Conservation (phyloP, 345 rosid genomes). For the Aurinia saxatilis region DNA sequence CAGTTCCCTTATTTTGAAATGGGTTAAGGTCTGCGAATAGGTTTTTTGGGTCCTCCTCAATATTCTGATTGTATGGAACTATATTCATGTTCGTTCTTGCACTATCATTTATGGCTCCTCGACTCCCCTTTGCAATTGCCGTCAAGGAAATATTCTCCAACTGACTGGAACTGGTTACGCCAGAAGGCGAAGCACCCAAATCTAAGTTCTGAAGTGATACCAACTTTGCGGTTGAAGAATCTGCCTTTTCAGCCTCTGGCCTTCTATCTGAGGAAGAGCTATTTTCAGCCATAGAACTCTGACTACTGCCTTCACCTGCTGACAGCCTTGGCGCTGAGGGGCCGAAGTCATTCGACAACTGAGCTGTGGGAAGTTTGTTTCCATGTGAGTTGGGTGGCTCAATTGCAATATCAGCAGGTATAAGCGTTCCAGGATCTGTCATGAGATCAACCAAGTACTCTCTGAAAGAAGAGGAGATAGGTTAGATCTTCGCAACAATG, state of each 20-base stretch:
- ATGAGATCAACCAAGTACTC: slow-evolving; percentile 99
- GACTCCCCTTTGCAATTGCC: slow-evolving; percentile 54
- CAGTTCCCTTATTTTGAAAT: slow-evolving; percentile 78
- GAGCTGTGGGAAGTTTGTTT: slow-evolving; percentile 39
- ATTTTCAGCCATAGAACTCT: slow-evolving; percentile 33
- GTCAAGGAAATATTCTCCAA: slow-evolving; percentile 44
- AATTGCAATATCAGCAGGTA: slow-evolving; percentile 82
- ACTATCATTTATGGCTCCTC: slow-evolving; percentile 55
- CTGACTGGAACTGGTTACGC: slow-evolving; percentile 38
- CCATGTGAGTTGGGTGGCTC: slow-evolving; percentile 43
- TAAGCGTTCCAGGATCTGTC: slow-evolving; percentile 99
- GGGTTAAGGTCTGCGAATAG: slow-evolving; percentile 97
- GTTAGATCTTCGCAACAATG: slow-evolving; percentile 22
- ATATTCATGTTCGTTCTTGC: slow-evolving; percentile 64
- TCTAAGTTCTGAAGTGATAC: slow-evolving; percentile 34
- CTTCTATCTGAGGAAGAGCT: slow-evolving; percentile 30
- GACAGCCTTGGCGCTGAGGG: slow-evolving; percentile 41
- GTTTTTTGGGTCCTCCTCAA: slow-evolving; percentile 57
- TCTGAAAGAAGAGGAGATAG: slow-evolving; percentile 41
- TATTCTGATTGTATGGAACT: slow-evolving; percentile 60
- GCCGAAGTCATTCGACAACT: slow-evolving; percentile 36
- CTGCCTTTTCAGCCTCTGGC: slow-evolving; percentile 34
- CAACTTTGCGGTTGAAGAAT: slow-evolving; percentile 29
- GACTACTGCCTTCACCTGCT: slow-evolving; percentile 69
- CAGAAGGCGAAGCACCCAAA: slow-evolving; percentile 50